A percentile compares a stretch with the other conserved stretches of the same genome.
These are phyloP conservation scores for Neohortaea acidophila DNA, from an alignment of 495 filamentous ascomycete species.

Conservation along the genomic window DNA sequence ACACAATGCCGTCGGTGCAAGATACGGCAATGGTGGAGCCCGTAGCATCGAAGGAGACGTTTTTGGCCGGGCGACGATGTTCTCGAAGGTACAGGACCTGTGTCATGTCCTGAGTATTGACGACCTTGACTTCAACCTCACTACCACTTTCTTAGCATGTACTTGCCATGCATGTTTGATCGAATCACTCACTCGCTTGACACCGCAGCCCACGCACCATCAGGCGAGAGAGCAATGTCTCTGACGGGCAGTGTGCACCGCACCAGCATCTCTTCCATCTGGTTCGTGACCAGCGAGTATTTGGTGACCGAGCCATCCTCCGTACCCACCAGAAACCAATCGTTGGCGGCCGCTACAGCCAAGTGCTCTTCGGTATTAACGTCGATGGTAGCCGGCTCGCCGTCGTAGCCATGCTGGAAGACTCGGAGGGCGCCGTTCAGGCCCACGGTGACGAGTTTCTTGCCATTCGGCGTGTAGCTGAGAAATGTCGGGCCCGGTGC, in stretches of 20 bases:
- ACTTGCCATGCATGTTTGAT: not conserved
- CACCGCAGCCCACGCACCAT: conserved; percentile 82
- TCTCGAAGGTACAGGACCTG: conserved; percentile 61
- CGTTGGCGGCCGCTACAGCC: conserved; percentile 37
- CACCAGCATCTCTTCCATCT: conserved; percentile 63
- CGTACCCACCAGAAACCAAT: conserved; percentile 70
- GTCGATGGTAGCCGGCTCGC: conserved; percentile 80
- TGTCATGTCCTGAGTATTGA: conserved; percentile 62
- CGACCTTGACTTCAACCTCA: conserved; percentile 78
- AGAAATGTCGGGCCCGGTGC: conserved; percentile 51
- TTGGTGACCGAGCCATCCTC: conserved; percentile 89
- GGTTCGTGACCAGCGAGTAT: conserved; percentile 62
- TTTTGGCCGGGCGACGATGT: conserved; percentile 70
- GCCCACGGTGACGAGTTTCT: conserved; percentile 65
- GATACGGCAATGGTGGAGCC: conserved; percentile 65
- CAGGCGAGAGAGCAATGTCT: conserved; percentile 69
- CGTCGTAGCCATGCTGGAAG: conserved; percentile 78
- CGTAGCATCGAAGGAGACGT: conserved; percentile 74
- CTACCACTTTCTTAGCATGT: conserved; percentile 24
- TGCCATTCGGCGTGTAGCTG: conserved; percentile 54
- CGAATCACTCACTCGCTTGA: conserved; percentile 59
- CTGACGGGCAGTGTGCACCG: conserved; percentile 70
- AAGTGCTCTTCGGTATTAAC: conserved; percentile 21
- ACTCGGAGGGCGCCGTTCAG: conserved; percentile 81
- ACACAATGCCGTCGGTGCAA: conserved; percentile 73